A percentile compares a stretch with the other conserved stretches of the same genome.
Conservation (phyloP, 352 stramenopile genomes). For the Globisporangium abappressorium region DNA sequence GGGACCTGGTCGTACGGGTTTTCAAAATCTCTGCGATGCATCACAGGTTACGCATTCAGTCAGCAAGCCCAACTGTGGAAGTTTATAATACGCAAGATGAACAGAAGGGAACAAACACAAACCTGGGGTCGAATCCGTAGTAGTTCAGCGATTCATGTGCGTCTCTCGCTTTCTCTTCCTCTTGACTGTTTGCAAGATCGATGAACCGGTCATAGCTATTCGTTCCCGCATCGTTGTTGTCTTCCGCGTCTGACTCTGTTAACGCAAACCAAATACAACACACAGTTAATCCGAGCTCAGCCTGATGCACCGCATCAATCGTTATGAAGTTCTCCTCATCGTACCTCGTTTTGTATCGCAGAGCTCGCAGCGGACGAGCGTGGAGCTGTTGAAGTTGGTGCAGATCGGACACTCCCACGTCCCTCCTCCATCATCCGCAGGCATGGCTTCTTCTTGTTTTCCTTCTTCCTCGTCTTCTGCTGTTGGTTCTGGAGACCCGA, state of each 20-base stretch:
- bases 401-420: slow-evolving; percentile 43
- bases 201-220: slow-evolving; percentile 30
- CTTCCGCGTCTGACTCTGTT: slow-evolving; percentile 7
- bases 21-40: slow-evolving; percentile 30
- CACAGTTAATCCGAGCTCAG: not conserved
- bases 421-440: not conserved
- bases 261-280: not conserved
- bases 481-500: slow-evolving; percentile 5
- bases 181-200: slow-evolving; percentile 35
- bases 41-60: not conserved
- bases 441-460: slow-evolving; percentile 2
- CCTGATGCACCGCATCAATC: not conserved
- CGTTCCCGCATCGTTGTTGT: not conserved
- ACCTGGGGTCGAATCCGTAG: slow-evolving; percentile 20
- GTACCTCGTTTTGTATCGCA: slow-evolving; percentile 39
- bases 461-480: slow-evolving; percentile 12
- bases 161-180: slow-evolving; percentile 6
- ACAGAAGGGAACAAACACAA: not conserved
- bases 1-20: slow-evolving; percentile 38
- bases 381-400: slow-evolving; percentile 48
- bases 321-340: not conserved
- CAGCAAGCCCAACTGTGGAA: not conserved
- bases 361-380: slow-evolving; percentile 41
- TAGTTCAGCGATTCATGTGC: slow-evolving; percentile 1
- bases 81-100: not conserved